These are phyloP conservation scores for Cutaneotrichosporon spelunceum DNA, from an alignment of 1,284 basidiomycete genomes.

Conservation along the genomic window DNA sequence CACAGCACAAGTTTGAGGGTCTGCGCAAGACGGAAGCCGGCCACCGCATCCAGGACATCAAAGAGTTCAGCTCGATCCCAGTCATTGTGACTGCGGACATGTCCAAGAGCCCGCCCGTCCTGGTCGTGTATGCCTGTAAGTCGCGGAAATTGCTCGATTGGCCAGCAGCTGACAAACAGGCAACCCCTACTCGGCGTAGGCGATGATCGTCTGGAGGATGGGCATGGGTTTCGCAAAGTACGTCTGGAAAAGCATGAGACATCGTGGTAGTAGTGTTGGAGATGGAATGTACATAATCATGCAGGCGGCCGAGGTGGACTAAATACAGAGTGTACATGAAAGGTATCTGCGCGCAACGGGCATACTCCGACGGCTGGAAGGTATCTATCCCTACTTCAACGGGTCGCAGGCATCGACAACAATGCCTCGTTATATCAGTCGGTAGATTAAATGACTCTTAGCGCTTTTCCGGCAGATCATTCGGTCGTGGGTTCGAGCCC, in stretches of 20 bases:
- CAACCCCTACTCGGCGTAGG: conserved; percentile 25
- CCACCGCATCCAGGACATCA: conserved; percentile 89
- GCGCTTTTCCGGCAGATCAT: conserved; percentile 6
- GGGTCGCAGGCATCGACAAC: background rate
- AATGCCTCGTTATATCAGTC: conserved; percentile 5
- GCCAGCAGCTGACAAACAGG: conserved; percentile 14
- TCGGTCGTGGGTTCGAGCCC: conserved; percentile 16
- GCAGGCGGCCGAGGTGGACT: background rate
- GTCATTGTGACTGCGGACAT: conserved; percentile 90
- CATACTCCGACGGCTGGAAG: background rate
- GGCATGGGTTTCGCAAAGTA: conserved; percentile 7
- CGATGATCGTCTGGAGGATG: background rate
- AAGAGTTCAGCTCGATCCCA: conserved; percentile 82
- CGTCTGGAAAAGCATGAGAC: conserved; percentile 3
- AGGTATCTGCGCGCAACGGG: too few species aligned
- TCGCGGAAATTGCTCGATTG: background rate
- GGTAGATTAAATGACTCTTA: conserved; percentile 7
- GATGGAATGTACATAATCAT: conserved; percentile 50
- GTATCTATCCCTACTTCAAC: background rate
- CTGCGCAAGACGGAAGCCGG: conserved; percentile 65
- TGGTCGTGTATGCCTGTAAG: conserved; percentile 58
- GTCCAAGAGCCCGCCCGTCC: conserved; percentile 88
- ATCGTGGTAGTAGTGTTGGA: background rate
- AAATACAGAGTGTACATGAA: too few species aligned
- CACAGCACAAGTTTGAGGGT: conserved; percentile 71